These are phyloP conservation scores for Eucalyptus guilfoylei DNA, from an alignment of 345 rosid species.

Conservation along the genomic window DNA sequence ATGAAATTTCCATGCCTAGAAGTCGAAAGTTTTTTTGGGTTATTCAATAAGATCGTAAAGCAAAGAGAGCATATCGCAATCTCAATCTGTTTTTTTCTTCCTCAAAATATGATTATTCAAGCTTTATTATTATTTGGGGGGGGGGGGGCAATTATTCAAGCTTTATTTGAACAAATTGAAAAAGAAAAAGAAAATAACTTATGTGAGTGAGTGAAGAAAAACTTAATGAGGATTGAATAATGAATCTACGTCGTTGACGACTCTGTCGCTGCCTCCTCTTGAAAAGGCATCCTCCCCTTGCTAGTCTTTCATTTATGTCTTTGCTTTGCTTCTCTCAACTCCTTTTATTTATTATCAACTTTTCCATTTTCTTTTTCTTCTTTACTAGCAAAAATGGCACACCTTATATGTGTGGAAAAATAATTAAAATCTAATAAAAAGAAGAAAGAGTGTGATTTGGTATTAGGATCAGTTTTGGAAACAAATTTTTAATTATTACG, in stretches of 20 bases:
- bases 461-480: not conserved
- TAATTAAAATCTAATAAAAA: not conserved
- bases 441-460: not conserved
- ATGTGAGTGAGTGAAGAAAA: not conserved
- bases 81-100: not conserved
- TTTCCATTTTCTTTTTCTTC: not conserved
- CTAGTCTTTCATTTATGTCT: not conserved
- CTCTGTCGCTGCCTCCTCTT: constrained; percentile 6
- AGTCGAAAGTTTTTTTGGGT: not conserved
- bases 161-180: not conserved
- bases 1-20: not conserved
- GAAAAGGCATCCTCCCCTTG: not conserved
- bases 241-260: not conserved
- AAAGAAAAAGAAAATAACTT: not conserved
- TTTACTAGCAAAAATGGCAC: not conserved
- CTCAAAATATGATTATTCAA: not conserved
- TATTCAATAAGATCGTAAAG: not conserved
- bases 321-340: not conserved
- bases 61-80: not conserved
- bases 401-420: not conserved
- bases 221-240: not conserved
- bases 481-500: not conserved
- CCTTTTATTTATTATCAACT: not conserved
- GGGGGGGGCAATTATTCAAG: not conserved
- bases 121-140: no score